phyloP scores from a whole-genome alignment of 345 rosid species.

The Populus alba region DNA sequence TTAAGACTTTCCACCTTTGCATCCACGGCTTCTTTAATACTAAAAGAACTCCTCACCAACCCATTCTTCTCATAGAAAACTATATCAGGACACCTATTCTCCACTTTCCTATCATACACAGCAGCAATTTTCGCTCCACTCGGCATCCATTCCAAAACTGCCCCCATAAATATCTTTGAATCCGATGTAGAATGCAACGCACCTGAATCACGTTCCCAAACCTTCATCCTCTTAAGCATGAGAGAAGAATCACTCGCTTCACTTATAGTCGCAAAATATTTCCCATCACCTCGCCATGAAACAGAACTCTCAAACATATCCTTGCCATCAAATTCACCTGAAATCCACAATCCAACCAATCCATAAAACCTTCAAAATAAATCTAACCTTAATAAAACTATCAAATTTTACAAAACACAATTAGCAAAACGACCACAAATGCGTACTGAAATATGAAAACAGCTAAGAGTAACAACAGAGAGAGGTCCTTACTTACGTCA shows the following conservation, averaged over 20 bases:
- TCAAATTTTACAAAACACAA: background rate
- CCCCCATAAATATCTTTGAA: conserved; percentile 57
- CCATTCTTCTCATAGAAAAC: conserved; percentile 92
- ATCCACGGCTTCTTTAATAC: conserved; percentile 46
- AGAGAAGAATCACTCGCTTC: conserved; percentile 36
- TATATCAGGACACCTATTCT: conserved; percentile 53
- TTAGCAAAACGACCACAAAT: background rate
- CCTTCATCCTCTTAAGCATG: conserved; percentile 56
- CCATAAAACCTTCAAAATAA: conserved; percentile 3
- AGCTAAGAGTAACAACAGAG: conserved; percentile 24
- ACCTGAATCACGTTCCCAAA: conserved; percentile 94
- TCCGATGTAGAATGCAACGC: conserved; percentile 71
- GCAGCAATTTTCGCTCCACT: conserved; percentile 93
- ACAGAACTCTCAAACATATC: conserved; percentile 42
- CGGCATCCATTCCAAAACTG: conserved; percentile 94
- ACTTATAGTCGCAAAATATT: conserved; percentile 66
- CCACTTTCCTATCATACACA: conserved; percentile 55
- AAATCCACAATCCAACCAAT: conserved; percentile 13
- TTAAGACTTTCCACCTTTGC: conserved; percentile 58
- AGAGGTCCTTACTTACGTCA: conserved; percentile 81
- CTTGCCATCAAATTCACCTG: conserved; percentile 44
- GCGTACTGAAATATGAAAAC: background rate
- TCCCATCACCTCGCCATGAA: conserved; percentile 98
- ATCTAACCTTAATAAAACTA: background rate
- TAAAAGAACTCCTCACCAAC: conserved; percentile 67